Base-by-base conservation (phyloP, 345 rosid species). In the Linum usitatissimum region DNA sequence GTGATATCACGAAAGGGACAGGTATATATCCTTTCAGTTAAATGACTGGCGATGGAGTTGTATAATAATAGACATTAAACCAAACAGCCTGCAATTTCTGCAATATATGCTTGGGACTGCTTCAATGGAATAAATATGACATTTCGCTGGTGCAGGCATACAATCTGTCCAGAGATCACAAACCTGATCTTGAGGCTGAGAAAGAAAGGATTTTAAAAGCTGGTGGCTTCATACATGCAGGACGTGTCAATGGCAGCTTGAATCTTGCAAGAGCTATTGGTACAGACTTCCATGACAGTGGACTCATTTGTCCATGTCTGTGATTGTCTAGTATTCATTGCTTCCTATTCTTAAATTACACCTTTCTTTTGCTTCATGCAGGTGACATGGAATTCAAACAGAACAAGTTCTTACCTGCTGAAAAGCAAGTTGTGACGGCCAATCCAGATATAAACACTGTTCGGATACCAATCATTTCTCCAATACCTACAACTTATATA, bases 201-300 rank as follows among this genome's bases (percentile, higher is more conserved):
- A 93, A 81, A 73, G 96, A 87, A 63, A 81, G 99, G 81, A 90
- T 93, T 65, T 42, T 90, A 63, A 93, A 93, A 84, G 97, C 97
- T 62, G 96, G 99, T 67, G 99, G 97, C 18, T 93, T 87, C 75
- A 90, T 93, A 64, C 97, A 90, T 45, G 90, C 88, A 17, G 96
- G 97, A 20, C 73, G 99, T 55, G 85, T 93, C 69, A 93, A 93
- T 77, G 97, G 97, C 72, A 84, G 96, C 75, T 83, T 93, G 76
- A 93, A 93, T 81, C 97, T 93, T 65, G 81, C 99, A 53, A 84
- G 99, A 72, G 99, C 99, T 53, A 93, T 93, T 65, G 99, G 99
- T 93, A 75, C 38, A 1, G 38, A 34, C 38, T 34, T 34, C 38
- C 8, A 34, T 7, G 38, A 34, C 38, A 34, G 3, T 9, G 5